These are phyloP conservation scores for Fraxinus excelsior DNA, from an alignment of 257 asterid genomes.

Conservation along the genomic window DNA sequence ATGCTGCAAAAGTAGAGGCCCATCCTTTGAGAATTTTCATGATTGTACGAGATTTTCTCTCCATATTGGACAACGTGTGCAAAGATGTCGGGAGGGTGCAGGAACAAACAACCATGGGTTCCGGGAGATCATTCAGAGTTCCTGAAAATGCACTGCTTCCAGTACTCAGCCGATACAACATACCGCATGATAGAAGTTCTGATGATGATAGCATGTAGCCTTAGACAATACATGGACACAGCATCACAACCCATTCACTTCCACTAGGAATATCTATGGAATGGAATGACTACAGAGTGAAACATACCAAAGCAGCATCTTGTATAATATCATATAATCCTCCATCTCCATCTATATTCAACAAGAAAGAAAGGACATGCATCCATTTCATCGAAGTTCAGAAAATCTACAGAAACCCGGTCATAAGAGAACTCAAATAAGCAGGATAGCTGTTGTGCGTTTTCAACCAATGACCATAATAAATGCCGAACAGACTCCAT, in stretches of 20 bases:
- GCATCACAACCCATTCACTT: background rate
- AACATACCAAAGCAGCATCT: conserved; percentile 13
- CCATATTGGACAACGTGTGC: conserved; percentile 78
- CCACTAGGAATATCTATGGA: background rate
- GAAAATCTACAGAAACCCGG: conserved; percentile 9
- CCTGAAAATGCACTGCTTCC: conserved; percentile 65
- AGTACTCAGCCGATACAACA: conserved; percentile 65
- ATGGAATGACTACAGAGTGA: background rate
- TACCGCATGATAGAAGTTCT: conserved; percentile 37
- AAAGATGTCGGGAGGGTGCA: conserved; percentile 87
- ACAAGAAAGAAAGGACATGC: background rate
- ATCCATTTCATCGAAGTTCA: conserved; percentile 7
- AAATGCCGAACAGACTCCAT: conserved; percentile 12
- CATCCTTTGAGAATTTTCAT: conserved; percentile 88
- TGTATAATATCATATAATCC: conserved; percentile 8
- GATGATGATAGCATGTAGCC: conserved; percentile 56
- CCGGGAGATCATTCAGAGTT: conserved; percentile 81
- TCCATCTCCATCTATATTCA: background rate
- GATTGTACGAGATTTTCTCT: conserved; percentile 89
- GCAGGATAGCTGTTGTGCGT: conserved; percentile 24
- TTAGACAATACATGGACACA: background rate
- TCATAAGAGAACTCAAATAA: conserved; percentile 19
- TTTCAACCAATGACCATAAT: conserved; percentile 22
- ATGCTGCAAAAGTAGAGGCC: conserved; percentile 92
- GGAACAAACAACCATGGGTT: conserved; percentile 61